Evolutionary conservation across 1,284 basidiomycete species (phyloP).

Genomic region (Tilletiaria anomala): DNA sequence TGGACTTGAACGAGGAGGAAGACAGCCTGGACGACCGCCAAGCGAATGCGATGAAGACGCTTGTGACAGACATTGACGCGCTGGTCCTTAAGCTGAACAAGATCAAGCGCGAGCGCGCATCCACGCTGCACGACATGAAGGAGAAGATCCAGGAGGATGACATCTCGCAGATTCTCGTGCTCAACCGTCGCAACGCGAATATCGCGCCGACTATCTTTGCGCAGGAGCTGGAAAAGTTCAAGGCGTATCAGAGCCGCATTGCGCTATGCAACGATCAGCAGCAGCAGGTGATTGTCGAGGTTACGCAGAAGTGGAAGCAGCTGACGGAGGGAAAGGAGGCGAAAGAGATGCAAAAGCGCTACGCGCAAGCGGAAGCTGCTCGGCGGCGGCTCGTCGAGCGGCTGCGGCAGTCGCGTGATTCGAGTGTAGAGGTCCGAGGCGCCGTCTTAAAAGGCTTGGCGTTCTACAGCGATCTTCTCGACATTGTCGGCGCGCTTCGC

Average conservation of each 20-base stretch:
- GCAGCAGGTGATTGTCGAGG: conserved; percentile 48
- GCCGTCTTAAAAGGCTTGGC: conserved; percentile 72
- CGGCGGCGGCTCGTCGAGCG: conserved; percentile 59
- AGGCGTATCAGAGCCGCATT: conserved; percentile 71
- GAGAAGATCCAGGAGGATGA: conserved; percentile 94
- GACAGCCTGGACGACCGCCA: conserved; percentile 7
- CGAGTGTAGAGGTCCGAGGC: conserved; percentile 70
- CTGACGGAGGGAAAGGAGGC: conserved; percentile 55
- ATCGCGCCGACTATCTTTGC: conserved; percentile 80
- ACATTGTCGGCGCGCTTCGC: conserved; percentile 51
- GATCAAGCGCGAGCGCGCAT: conserved; percentile 53
- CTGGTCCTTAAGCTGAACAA: conserved; percentile 19
- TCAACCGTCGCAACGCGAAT: conserved; percentile 71
- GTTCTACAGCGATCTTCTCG: conserved; percentile 72
- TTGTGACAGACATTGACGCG: conserved; percentile 18
- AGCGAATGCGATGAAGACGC: conserved; percentile 7
- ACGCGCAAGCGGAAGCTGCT: conserved; percentile 46
- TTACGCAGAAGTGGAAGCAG: conserved; percentile 12
- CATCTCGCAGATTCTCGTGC: conserved; percentile 80
- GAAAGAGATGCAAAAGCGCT: conserved; percentile 44
- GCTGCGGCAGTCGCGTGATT: conserved; percentile 60
- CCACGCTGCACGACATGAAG: conserved; percentile 81
- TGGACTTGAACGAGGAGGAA: conserved; percentile 19
- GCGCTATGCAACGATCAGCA: conserved; percentile 63
- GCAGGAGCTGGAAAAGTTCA: conserved; percentile 85